Conservation (phyloP, 495 filamentous ascomycete genomes). For the Talaromyces borbonicus region DNA sequence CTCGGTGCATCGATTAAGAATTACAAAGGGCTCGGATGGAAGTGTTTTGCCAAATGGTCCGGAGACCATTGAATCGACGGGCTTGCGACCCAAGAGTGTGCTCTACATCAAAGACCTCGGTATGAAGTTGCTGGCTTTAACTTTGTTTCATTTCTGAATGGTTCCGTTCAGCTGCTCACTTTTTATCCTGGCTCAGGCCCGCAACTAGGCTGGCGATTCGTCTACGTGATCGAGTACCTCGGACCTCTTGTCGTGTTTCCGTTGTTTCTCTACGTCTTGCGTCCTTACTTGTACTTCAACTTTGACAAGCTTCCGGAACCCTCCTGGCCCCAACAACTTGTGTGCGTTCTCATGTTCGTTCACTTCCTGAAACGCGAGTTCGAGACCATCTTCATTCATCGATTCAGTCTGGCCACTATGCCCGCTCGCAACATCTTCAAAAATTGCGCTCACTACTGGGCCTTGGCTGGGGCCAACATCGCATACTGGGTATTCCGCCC, state of each 20-base stretch:
- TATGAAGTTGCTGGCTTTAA: too few relatives aligned
- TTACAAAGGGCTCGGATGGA: constrained; percentile 64
- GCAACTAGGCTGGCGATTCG: constrained; percentile 88
- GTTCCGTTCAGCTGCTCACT: constrained; percentile 9
- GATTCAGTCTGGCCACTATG: constrained; percentile 91
- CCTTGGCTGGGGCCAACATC: constrained; percentile 69
- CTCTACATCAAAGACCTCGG: constrained; percentile 91
- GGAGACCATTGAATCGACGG: constrained; percentile 50
- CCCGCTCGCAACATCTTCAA: constrained; percentile 79
- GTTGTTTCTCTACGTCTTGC: constrained; percentile 55
- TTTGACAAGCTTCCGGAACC: constrained; percentile 41
- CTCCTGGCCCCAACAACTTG: constrained; percentile 57
- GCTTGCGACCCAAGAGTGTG: constrained; percentile 56
- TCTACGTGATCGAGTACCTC: constrained; percentile 90
- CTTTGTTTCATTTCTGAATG: too few relatives aligned
- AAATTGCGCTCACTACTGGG: constrained; percentile 87
- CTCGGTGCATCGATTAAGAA: constrained; percentile 51
- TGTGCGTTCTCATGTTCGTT: constrained; percentile 57
- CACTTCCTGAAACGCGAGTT: constrained; percentile 96
- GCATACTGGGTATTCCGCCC: constrained; percentile 80
- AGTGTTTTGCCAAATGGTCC: constrained; percentile 59
- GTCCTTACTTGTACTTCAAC: constrained; percentile 62
- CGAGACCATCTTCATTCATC: constrained; percentile 90
- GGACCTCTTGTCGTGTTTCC: constrained; percentile 90
- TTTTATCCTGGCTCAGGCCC: constrained; percentile 46